These are phyloP conservation scores for Gentiana macrophylla DNA, from an alignment of 257 asterid genomes.

Conservation along the genomic window DNA sequence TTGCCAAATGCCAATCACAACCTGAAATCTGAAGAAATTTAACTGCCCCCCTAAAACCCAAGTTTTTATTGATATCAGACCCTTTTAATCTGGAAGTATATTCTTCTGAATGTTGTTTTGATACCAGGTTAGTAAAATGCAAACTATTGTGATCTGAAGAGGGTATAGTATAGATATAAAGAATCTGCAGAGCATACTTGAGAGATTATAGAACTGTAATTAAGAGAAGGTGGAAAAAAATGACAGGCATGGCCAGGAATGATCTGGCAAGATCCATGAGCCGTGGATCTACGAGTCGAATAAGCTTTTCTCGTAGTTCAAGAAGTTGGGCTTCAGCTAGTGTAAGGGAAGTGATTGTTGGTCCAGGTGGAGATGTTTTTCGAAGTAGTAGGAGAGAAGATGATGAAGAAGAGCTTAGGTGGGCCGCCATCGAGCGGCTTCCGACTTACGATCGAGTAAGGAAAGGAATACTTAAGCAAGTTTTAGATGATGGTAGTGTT, in stretches of 20 bases:
- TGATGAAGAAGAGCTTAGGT: constrained; percentile 80
- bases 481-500: constrained; percentile 58
- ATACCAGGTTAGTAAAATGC: constrained; percentile 3
- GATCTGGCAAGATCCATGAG: constrained; percentile 54
- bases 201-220: not conserved
- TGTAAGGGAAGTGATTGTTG: constrained; percentile 57
- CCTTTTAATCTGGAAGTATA: not conserved
- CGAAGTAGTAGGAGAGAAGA: constrained; percentile 54
- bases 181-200: not conserved
- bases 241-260: constrained; percentile 21
- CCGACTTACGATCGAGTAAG: constrained; percentile 78
- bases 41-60: too few species aligned
- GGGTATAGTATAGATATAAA: constrained; percentile 1
- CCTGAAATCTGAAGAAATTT: not conserved
- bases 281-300: constrained; percentile 34
- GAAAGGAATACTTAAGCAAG: constrained; percentile 64
- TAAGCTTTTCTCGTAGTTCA: constrained; percentile 33
- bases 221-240: constrained; percentile 28
- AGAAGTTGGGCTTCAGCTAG: constrained; percentile 79
- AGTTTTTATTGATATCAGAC: too few species aligned
- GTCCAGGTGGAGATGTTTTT: constrained; percentile 56
- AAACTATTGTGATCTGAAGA: constrained; percentile 9
- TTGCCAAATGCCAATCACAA: not conserved
- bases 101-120: not conserved
- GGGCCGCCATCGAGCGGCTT: constrained; percentile 96